Evolutionary conservation across 2,329 filamentous ascomycete species (phyloP).

Genomic region (Sporothrix globosa): DNA sequence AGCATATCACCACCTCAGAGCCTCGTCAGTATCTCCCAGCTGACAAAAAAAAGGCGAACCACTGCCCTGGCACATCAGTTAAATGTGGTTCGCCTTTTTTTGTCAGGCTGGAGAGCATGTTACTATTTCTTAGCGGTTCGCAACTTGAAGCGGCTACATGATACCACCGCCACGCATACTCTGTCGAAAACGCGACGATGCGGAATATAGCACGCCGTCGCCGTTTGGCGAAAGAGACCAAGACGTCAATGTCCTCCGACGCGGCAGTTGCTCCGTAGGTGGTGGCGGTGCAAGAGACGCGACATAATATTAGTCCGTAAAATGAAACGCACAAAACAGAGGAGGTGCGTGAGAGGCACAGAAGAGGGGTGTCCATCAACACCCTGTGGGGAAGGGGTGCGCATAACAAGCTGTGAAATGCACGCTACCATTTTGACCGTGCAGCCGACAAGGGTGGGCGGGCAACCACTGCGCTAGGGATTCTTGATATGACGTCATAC

Average conservation of each 20-base stretch:
- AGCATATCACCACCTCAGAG: too few relatives aligned
- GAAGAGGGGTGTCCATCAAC: neutral
- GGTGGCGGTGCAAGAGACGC: neutral
- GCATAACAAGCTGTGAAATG: neutral
- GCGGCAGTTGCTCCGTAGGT: neutral
- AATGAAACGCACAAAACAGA: neutral
- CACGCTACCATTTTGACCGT: constrained; percentile 26
- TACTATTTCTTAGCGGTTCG: neutral
- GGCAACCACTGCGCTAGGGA: neutral
- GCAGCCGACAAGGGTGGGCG: constrained; percentile 22
- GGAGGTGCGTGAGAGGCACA: too few relatives aligned
- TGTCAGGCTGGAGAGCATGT: too few relatives aligned
- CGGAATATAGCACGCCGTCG: neutral
- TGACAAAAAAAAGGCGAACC: too few relatives aligned
- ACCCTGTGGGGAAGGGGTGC: constrained; percentile 22
- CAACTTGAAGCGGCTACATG: too few relatives aligned
- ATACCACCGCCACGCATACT: too few relatives aligned
- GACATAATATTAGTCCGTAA: neutral
- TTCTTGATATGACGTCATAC: constrained; percentile 29
- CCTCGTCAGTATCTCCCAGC: too few relatives aligned
- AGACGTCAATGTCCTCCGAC: neutral
- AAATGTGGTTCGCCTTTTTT: too few relatives aligned
- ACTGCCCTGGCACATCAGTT: too few relatives aligned
- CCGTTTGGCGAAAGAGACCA: neutral
- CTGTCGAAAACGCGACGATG: neutral